phyloP scores from a whole-genome alignment of 208 protist species.

The Trypanosoma grayi region DNA sequence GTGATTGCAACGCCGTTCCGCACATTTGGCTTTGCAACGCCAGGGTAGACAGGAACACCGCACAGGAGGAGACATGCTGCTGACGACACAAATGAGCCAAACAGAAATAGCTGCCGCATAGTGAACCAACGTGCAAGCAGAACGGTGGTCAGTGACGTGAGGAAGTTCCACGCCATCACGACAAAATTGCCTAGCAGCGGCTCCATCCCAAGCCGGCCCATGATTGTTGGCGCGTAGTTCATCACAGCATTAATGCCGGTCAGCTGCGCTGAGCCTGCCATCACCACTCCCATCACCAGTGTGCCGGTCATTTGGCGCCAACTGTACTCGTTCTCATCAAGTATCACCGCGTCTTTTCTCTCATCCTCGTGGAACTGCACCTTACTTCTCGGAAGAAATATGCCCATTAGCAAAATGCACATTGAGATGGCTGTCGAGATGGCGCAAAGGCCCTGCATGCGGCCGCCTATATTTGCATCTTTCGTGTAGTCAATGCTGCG shows the following conservation, averaged over 20 bases:
- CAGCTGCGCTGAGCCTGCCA: conserved; percentile 70
- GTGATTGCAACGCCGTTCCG: conserved; percentile 73
- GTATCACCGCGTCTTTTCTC: conserved; percentile 13
- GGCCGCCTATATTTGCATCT: conserved; percentile 45
- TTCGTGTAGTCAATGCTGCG: conserved; percentile 38
- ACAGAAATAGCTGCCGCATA: conserved; percentile 75
- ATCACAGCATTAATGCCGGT: conserved; percentile 88
- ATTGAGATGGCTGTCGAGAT: conserved; percentile 63
- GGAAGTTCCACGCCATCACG: conserved; percentile 87
- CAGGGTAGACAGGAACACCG: conserved; percentile 79
- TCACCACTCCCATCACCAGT: conserved; percentile 46
- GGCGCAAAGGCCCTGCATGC: conserved; percentile 66
- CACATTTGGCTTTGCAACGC: conserved; percentile 33
- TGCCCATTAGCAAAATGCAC: conserved; percentile 44
- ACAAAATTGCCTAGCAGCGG: conserved; percentile 77
- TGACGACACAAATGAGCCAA: conserved; percentile 54
- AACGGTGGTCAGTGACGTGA: conserved; percentile 74
- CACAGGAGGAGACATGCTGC: conserved; percentile 74
- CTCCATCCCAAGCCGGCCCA: conserved; percentile 52
- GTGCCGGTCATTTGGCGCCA: conserved; percentile 40
- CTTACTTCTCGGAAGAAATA: conserved; percentile 25
- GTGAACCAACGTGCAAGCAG: conserved; percentile 62
- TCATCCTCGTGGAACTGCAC: conserved; percentile 14
- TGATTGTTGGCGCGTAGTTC: conserved; percentile 87
- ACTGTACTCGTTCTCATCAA: conserved; percentile 51